Evolutionary conservation across 192 early-diverging fungal species (phyloP).

Genomic region (Coemansia sp.): DNA sequence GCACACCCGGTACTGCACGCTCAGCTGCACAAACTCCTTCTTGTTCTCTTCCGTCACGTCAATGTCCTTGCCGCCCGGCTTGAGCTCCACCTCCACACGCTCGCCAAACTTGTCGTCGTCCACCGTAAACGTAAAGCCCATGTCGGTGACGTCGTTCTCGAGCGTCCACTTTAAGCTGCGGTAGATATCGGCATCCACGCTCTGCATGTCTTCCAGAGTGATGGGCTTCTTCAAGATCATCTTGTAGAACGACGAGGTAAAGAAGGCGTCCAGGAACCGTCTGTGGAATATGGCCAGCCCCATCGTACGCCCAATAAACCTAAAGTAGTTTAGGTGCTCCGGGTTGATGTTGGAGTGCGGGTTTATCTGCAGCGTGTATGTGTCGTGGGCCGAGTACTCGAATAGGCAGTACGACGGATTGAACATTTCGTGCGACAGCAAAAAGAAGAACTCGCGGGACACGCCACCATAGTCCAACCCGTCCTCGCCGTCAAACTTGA

Average conservation of each 20-base stretch:
- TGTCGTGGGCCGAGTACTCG: constrained; percentile 97
- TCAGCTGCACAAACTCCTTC: constrained; percentile 87
- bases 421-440: constrained; percentile 98
- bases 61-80: constrained; percentile 83
- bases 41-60: constrained; percentile 96
- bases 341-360: constrained; percentile 93
- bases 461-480: constrained; percentile 98
- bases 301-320: constrained; percentile 95
- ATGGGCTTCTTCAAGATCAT: constrained; percentile 91
- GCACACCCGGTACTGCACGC: constrained; percentile 85
- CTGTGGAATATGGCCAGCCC: constrained; percentile 97
- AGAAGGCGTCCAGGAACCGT: constrained; percentile 94
- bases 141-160: constrained; percentile 86
- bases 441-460: constrained; percentile 96
- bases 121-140: constrained; percentile 86
- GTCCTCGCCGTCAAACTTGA: constrained; percentile 98
- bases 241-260: constrained; percentile 95
- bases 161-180: constrained; percentile 92
- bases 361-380: constrained; percentile 98
- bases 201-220: constrained; percentile 86
- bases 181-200: constrained; percentile 89
- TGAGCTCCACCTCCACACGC: constrained; percentile 83
- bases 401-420: constrained; percentile 96
- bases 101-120: constrained; percentile 94
- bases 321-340: constrained; percentile 97